Evolutionary conservation across 78 protist genomes (phyloP), one percentile per base, ranked within the genome.

Genomic region (Abeoforma whisleri): DNA sequence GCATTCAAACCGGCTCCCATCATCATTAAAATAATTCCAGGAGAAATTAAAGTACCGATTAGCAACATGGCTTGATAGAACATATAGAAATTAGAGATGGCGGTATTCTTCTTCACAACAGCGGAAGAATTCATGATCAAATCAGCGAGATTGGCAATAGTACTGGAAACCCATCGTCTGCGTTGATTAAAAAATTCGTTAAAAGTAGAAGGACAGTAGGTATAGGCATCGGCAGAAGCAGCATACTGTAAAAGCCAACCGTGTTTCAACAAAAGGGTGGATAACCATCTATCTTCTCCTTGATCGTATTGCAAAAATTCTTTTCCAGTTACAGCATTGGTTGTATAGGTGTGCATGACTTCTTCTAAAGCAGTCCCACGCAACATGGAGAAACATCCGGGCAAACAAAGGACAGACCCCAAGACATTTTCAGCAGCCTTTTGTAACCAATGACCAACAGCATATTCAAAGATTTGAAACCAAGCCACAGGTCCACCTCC

Each of bases 221-320:
- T 81, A 30, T 39, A 8, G 84, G 70, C 80, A n/a, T 40, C 84
- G 16, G 84, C 84, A 0, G 70, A 48, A 8, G 84, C 84, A 0
- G 80, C 5, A 39, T 81, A 81, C 8, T 57, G 79, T n/a, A 81
- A 74, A 8, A 57, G 40, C 84, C 84, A 81, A 22, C 84, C 84
- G 31, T 22, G 30, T 57, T 40, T 25, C 0, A 81, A 28, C 40
- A 81, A 74, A 0, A 81, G 84, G 69, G 84, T 81, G 19, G 72
- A 81, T 36, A 81, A 74, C 84, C 84, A 81, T 2, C 84, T 36
- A 57, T 81, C 84, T 39, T 81, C 84, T 57, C 84, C 84, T 74
- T 40, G 76, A 32, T 79, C 83, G 0, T 31, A 31, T 71, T 57
- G 39, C 16, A 79, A 0, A 34, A 57, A 31, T 0, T 79, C 83